Evolutionary conservation across 2,329 filamentous ascomycete species (phyloP), one percentile per base, ranked within the genome.

Genomic region (Zymoseptoria crescenta): DNA sequence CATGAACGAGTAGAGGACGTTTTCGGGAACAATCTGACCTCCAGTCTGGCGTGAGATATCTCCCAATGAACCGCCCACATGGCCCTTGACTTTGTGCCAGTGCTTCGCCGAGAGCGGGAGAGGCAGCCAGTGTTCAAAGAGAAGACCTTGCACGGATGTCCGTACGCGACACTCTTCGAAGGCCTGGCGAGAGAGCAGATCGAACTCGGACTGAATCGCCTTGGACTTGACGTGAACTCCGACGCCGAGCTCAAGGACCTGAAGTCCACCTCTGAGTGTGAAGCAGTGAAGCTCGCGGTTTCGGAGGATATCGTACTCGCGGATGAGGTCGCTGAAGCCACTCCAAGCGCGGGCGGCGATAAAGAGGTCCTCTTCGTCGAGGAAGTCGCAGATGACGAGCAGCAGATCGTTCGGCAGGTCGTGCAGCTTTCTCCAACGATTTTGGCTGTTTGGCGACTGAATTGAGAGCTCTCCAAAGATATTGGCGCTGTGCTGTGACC

Each of bases 281-380:
- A 67, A 67, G 62, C 64, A 67, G 45, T 64, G 62, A 52, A 68
- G 56, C 41, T 68, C 63, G 45, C 65, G 65, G 20, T 56, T 62
- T 9, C 58, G 56, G 51, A 68, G 50, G 49, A 67, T 54, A 55
- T 66, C 65, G 57, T 65, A 60, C 9, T 51, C 20, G 8, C 54
- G 59, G 41, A 65, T 53, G 10, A 66, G 28, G 9, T 58, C 55
- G 13, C 61, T 57, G 52, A 68, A 66, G 21, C 65, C 59, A 27
- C 62, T 61, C 66, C 63, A 66, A 19, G 62, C 64, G 49, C 58
- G 58, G 8, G 60, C 58, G 6, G 64, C 64, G 13, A 62, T 52
- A 13, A 65, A 57, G 21, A 66, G 59, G n/a, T 45, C 48, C 48
- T 65, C 56, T 9, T 65, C 64, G 3, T 60, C 62, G n/a, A 67